Percentiles rank a stretch among this genome's conserved stretches.
Conservation (phyloP, 495 filamentous ascomycete genomes). For the Friedmanniomyces simplex region DNA sequence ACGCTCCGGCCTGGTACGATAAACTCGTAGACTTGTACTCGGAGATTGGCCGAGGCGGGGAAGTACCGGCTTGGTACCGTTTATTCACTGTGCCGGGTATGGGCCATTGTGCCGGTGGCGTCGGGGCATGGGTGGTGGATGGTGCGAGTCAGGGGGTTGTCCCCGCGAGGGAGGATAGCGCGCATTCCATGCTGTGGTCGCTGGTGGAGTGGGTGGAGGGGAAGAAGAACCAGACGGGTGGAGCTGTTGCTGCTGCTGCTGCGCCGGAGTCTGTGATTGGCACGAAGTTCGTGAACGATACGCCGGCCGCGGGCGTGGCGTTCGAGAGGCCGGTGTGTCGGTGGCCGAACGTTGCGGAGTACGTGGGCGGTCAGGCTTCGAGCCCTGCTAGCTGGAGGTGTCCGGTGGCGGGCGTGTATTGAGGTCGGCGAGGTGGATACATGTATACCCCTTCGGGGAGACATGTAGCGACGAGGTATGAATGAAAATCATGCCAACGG, state of each 20-base stretch:
- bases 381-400: not conserved
- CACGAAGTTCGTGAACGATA: constrained; percentile 41
- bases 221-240: no score
- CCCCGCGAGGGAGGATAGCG: not conserved
- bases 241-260: not conserved
- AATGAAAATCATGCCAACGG: no score
- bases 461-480: no score
- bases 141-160: not conserved
- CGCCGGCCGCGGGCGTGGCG: constrained; percentile 26
- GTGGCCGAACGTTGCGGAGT: not conserved
- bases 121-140: constrained; percentile 45
- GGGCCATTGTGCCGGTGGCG: constrained; percentile 40
- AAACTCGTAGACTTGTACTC: constrained; percentile 40
- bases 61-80: constrained; percentile 29
- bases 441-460: no score
- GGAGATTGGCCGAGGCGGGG: not conserved
- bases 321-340: constrained; percentile 11
- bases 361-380: not conserved
- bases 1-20: constrained; percentile 22
- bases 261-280: constrained; percentile 44
- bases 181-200: constrained; percentile 27
- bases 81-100: constrained; percentile 50
- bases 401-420: not conserved
- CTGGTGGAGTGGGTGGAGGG: constrained; percentile 52
- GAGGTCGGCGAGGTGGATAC: not conserved